Base-by-base conservation (phyloP, 2,329 filamentous ascomycete species). In the Aspergillus clavatus region DNA sequence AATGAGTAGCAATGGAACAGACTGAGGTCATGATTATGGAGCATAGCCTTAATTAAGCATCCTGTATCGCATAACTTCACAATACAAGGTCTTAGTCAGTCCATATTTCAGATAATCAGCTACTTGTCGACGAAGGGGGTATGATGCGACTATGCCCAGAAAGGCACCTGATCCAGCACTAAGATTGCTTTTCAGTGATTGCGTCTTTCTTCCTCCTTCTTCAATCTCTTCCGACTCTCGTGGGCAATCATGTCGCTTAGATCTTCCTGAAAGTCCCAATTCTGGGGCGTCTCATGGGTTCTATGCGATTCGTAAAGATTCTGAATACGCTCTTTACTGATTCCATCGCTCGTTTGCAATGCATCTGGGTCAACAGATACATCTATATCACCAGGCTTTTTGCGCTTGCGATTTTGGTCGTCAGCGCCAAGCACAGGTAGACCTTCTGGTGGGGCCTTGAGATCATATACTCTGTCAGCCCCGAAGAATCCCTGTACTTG, bases 361-460 rank as follows among this genome's bases (percentile, higher is more conserved):
- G 85, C 79, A 62, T 97, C 91, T 4, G 88, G 81, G 59, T 97
- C 89, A 52, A 98, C 82, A 19, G 89, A 88, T 22, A 97, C 86
- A 56, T 98, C 93, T 19, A 98, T 80, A 65, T 98, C 93, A 31
- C 91, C 93, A 3, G 87, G 90, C 78, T 96, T 95, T 81, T 97
- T 98, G 60, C 89, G 81, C 72, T 94, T 93, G 59, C 87, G 74
- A 43, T 66, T 77, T 45, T 89, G 82, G 47, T 89, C 86, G 19
- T 94, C 88, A 52, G 81, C 79, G 8, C 90, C 93, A 3, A 98
- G 79, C 2, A 94, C 79, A 1, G 87, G 86, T 49, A 87, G 68
- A 48, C 76, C 72, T 18, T 74, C 70, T 49, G 78, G 73, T 24
- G 73, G 74, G 52, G 73, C 81, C 50, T 77, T 84, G 51, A 98